Percentiles rank a stretch among this genome's conserved stretches.
phyloP scores from a whole-genome alignment of 2,329 filamentous ascomycete species.

The Polytolypa hystricis region DNA sequence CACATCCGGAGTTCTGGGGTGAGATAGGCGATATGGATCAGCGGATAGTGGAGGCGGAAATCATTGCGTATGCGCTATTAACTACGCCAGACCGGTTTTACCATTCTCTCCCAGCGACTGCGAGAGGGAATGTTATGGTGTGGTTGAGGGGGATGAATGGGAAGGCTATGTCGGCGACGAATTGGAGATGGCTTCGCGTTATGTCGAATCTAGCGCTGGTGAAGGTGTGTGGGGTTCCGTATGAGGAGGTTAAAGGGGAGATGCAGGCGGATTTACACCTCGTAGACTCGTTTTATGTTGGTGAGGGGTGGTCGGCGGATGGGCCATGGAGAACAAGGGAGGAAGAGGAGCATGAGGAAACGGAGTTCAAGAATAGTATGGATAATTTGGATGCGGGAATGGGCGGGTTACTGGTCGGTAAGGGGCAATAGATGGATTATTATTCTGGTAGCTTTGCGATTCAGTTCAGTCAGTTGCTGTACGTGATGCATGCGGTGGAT shows the following conservation, averaged over 20 bases:
- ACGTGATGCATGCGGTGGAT: slow-evolving; percentile 25
- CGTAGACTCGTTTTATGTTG: slow-evolving; percentile 12
- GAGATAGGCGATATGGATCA: slow-evolving; percentile 13
- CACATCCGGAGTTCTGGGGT: slow-evolving; percentile 16
- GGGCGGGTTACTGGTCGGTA: neutral
- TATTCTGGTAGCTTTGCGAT: slow-evolving; percentile 15
- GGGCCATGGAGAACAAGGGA: slow-evolving; percentile 8
- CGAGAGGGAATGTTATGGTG: slow-evolving; percentile 10
- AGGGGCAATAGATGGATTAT: slow-evolving; percentile 12
- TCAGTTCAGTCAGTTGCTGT: slow-evolving; percentile 14
- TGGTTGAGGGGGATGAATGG: slow-evolving; percentile 4
- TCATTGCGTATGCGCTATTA: slow-evolving; percentile 13
- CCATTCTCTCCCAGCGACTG: slow-evolving; percentile 7
- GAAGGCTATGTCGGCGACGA: slow-evolving; percentile 12
- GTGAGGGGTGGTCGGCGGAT: slow-evolving; percentile 12
- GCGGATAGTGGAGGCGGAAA: slow-evolving; percentile 17
- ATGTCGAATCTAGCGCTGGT: slow-evolving; percentile 12
- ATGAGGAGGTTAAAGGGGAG: slow-evolving; percentile 4
- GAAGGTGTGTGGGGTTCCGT: slow-evolving; percentile 4
- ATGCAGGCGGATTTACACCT: slow-evolving; percentile 8
- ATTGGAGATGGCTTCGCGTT: slow-evolving; percentile 14
- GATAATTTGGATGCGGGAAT: neutral
- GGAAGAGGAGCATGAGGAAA: slow-evolving; percentile 2
- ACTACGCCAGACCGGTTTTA: slow-evolving; percentile 13
- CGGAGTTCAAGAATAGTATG: too few species aligned